These are phyloP conservation scores for Blastomyces parvus DNA, from an alignment of 2,329 filamentous ascomycete species.

Conservation along the genomic window DNA sequence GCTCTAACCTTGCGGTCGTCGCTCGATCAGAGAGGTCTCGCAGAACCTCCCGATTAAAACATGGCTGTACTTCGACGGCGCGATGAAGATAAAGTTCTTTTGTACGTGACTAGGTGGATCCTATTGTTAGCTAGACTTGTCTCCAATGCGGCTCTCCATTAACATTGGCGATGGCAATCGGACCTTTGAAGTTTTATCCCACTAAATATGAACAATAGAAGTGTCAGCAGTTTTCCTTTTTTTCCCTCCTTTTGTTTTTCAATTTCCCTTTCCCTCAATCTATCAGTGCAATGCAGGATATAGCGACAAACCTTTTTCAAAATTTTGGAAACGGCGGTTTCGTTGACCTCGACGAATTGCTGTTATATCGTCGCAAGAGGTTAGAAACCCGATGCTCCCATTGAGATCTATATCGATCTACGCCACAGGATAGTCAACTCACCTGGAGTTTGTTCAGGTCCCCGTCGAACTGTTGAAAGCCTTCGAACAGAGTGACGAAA, in stretches of 20 bases:
- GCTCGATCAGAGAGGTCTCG: slow-evolving; percentile 94
- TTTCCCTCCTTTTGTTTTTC: too few relatives aligned
- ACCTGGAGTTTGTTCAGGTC: slow-evolving; percentile 88
- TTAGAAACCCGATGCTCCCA: background rate
- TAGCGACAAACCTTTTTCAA: slow-evolving; percentile 66
- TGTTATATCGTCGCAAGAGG: slow-evolving; percentile 31
- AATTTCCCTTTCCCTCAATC: background rate
- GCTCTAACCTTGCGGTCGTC: slow-evolving; percentile 87
- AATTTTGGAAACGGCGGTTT: slow-evolving; percentile 96
- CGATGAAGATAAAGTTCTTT: slow-evolving; percentile 95
- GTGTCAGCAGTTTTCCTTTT: slow-evolving; percentile 7
- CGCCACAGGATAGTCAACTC: slow-evolving; percentile 19
- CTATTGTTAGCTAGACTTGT: slow-evolving; percentile 25
- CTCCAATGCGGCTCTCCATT: slow-evolving; percentile 8
- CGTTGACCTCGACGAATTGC: slow-evolving; percentile 97
- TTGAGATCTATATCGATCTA: background rate
- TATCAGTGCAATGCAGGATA: slow-evolving; percentile 4
- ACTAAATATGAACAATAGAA: slow-evolving; percentile 42
- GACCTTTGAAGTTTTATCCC: slow-evolving; percentile 97
- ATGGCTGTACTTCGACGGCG: slow-evolving; percentile 93
- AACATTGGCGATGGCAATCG: slow-evolving; percentile 16
- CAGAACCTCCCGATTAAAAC: slow-evolving; percentile 95
- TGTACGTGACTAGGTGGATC: slow-evolving; percentile 62
- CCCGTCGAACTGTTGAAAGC: slow-evolving; percentile 92
- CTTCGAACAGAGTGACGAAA: slow-evolving; percentile 90